Base-by-base conservation (phyloP, 352 stramenopile genomes). In the Phytophthora tentaculata region DNA sequence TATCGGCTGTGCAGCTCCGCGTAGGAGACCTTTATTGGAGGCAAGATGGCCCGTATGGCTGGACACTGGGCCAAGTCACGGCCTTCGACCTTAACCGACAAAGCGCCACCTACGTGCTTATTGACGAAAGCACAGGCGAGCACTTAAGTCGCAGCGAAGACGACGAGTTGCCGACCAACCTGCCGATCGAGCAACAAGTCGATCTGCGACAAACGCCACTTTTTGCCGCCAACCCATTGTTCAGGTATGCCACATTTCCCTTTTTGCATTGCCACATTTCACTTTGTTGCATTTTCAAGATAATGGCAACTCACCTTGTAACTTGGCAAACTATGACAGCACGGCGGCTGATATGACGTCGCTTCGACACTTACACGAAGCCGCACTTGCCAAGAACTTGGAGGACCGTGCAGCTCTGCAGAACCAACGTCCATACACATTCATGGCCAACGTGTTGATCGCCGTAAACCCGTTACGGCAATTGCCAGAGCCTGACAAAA, bases 401-500 rank as follows among this genome's bases (percentile, higher is more conserved):
- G 79, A 96, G 50, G 91, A 96, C 70, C 86, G 89, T 9, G 74
- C 89, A 52, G 73, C 81, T 20, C 64, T 96, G 20, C 59, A 92
- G 43, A 85, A 92, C 64, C 79, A 94, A 53, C 74, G 84, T 0
- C 85, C 88, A 35, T 96, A 96, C 72, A 96, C 88, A 13, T 96
- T 95, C 69, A 95, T 92, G 84, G 88, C 85, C 51, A 92, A 96
- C 73, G 86, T 96, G 16, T 54, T 96, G 55, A 92, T 96, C 64
- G 88, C 86, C 0, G 79, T 96, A 51, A 96, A 96, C 71, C 89
- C 89, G 47, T 77, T 94, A 50, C 86, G 84, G 57, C 72, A 86
- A 26, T 65, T 96, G 24, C 73, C 90, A 23, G 85, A 92, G 28
- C 84, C 84, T 2, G 83, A 93, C 68, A 87, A 90, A 62, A 75